phyloP scores from a whole-genome alignment of 1,284 basidiomycete species.

The Rhodotorula sp. region DNA sequence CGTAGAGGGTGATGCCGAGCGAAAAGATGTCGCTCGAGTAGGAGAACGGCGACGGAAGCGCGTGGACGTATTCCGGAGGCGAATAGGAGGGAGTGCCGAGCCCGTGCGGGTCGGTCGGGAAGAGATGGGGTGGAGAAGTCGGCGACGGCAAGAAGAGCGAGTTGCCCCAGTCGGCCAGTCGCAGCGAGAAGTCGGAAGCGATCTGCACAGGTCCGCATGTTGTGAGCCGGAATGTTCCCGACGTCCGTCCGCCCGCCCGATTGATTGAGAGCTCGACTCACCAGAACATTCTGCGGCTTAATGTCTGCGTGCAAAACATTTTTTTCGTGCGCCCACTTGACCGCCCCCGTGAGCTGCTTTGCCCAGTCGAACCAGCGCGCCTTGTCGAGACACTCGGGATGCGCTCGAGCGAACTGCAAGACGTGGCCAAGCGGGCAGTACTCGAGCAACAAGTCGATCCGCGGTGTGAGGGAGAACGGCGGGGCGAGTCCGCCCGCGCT shows the following conservation, averaged over 20 bases:
- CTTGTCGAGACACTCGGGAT: constrained; percentile 48
- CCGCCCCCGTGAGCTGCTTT: constrained; percentile 48
- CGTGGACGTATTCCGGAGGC: constrained; percentile 53
- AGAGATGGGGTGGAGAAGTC: constrained; percentile 37
- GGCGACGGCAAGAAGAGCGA: constrained; percentile 49
- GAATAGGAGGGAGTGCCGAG: constrained; percentile 56
- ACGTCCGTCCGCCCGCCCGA: too few relatives aligned
- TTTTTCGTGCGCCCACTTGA: constrained; percentile 52
- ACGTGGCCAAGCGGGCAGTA: constrained; percentile 50
- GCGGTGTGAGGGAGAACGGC: constrained; percentile 13
- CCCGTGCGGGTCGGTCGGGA: constrained; percentile 49
- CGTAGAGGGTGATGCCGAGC: constrained; percentile 54
- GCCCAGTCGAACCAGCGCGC: constrained; percentile 51
- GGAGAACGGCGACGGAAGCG: constrained; percentile 49
- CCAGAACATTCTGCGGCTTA: constrained; percentile 50
- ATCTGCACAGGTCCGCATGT: constrained; percentile 23
- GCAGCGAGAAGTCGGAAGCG: constrained; percentile 30
- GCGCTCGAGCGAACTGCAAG: constrained; percentile 49
- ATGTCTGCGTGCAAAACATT: constrained; percentile 54
- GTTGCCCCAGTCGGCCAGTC: constrained; percentile 55
- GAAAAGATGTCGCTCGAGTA: constrained; percentile 55
- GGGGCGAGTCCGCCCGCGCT: constrained; percentile 3
- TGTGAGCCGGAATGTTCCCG: not conserved
- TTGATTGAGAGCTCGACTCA: constrained; percentile 14
- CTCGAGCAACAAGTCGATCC: constrained; percentile 51